A percentile compares a stretch with the other conserved stretches of the same genome.
phyloP scores from a whole-genome alignment of 176 grass and related monocot species.

The Carex littledalei region DNA sequence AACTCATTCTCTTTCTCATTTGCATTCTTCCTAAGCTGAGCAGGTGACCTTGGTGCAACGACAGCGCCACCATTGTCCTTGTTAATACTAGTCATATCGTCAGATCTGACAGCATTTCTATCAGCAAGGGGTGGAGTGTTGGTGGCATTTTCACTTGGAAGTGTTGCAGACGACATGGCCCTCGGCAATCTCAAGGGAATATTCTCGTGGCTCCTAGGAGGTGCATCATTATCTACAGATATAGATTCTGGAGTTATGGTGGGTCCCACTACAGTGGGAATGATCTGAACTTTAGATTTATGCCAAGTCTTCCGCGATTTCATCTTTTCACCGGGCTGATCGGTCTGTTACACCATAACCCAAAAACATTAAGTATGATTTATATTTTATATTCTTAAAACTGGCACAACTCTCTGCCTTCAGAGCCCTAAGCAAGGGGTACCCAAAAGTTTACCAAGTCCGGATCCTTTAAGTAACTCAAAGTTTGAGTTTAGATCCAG shows the following conservation, averaged over 20 bases:
- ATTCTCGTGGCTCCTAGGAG: slow-evolving; percentile 29
- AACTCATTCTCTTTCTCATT: slow-evolving; percentile 77
- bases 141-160: background rate
- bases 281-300: slow-evolving; percentile 55
- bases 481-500: no score
- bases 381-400: background rate
- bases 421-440: background rate
- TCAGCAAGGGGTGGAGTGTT: slow-evolving; percentile 51
- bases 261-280: slow-evolving; percentile 31
- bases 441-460: background rate
- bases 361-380: slow-evolving; percentile 17
- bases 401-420: background rate
- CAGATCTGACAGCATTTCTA: slow-evolving; percentile 48
- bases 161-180: slow-evolving; percentile 46
- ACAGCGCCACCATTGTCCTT: slow-evolving; percentile 38
- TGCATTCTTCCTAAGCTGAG: slow-evolving; percentile 31
- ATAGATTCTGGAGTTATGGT: slow-evolving; percentile 1
- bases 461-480: no score
- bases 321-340: slow-evolving; percentile 29
- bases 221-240: slow-evolving; percentile 14
- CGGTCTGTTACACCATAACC: slow-evolving; percentile 26
- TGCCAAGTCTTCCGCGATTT: slow-evolving; percentile 75
- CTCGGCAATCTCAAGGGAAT: slow-evolving; percentile 66
- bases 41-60: slow-evolving; percentile 32
- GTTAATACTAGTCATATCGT: slow-evolving; percentile 23